Conservation (phyloP, 2,329 filamentous ascomycete species). For the Stagonosporopsis chrysanthemi region DNA sequence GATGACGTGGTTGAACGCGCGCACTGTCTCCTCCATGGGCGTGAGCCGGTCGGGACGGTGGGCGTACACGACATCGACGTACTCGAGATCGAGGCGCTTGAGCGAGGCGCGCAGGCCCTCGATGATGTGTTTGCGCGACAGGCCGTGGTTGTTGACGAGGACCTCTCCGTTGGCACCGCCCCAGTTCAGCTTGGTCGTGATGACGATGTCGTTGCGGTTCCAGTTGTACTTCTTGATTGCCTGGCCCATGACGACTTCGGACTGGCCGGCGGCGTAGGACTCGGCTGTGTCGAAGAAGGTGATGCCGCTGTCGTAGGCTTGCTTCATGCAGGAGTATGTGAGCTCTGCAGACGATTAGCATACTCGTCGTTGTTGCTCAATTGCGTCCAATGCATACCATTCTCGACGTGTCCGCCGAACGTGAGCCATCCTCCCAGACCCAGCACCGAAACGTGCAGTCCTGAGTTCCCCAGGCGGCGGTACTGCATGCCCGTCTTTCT, state of each 20-base stretch:
- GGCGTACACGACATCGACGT: constrained; percentile 74
- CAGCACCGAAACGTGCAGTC: constrained; percentile 76
- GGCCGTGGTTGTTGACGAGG: constrained; percentile 70
- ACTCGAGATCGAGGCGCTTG: constrained; percentile 64
- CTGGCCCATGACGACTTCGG: constrained; percentile 63
- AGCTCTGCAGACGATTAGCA: constrained; percentile 51
- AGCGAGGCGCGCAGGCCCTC: constrained; percentile 70
- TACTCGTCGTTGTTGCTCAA: background rate
- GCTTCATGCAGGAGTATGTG: constrained; percentile 62
- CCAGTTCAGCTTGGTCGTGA: constrained; percentile 64
- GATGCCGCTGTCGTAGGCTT: constrained; percentile 64
- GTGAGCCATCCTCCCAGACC: constrained; percentile 71
- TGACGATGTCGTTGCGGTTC: constrained; percentile 55
- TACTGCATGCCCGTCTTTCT: constrained; percentile 60
- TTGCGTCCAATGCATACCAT: constrained; percentile 55
- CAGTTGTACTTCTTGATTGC: constrained; percentile 65
- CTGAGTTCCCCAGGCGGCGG: constrained; percentile 74
- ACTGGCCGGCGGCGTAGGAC: constrained; percentile 60
- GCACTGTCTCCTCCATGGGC: constrained; percentile 75
- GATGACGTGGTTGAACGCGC: constrained; percentile 75
- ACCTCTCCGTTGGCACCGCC: constrained; percentile 61
- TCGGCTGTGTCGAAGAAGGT: constrained; percentile 43
- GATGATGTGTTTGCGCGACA: constrained; percentile 74
- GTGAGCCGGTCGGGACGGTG: constrained; percentile 73
- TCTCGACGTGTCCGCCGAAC: constrained; percentile 71